Conservation (phyloP, 2,329 filamentous ascomycete genomes). For the Dactylonectria estremocensis region DNA sequence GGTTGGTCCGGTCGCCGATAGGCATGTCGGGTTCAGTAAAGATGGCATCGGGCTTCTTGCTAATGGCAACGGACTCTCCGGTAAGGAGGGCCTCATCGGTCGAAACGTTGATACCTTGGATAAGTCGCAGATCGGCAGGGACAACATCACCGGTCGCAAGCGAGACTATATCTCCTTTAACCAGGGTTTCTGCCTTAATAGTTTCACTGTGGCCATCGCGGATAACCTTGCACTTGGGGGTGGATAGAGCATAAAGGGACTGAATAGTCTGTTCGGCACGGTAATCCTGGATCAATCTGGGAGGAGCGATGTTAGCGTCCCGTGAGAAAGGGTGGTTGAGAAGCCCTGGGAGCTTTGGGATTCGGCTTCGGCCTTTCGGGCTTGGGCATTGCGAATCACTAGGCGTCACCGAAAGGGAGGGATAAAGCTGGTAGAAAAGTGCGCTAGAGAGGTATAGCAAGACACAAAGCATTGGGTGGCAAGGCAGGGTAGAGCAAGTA, state of each 20-base stretch:
- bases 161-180: constrained; percentile 76
- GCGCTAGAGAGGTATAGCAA: constrained; percentile 42
- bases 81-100: constrained; percentile 84
- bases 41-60: constrained; percentile 73
- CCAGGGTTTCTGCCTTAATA: constrained; percentile 70
- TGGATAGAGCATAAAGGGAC: constrained; percentile 71
- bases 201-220: constrained; percentile 66
- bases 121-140: constrained; percentile 77
- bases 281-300: constrained; percentile 72
- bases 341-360: constrained; percentile 48
- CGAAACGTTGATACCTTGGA: constrained; percentile 80
- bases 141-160: constrained; percentile 78
- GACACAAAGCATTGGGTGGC: constrained; percentile 23
- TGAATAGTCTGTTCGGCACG: constrained; percentile 75
- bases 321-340: constrained; percentile 34
- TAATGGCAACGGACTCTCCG: constrained; percentile 79
- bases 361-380: constrained; percentile 48
- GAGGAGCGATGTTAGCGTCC: constrained; percentile 45
- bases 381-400: constrained; percentile 44
- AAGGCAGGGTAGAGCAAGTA: constrained; percentile 29
- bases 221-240: constrained; percentile 72
- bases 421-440: constrained; percentile 38
- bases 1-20: constrained; percentile 79
- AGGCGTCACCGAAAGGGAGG: constrained; percentile 49
- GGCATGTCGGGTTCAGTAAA: constrained; percentile 69